These are phyloP conservation scores for Heterobasidion irregulare DNA, from an alignment of 1,284 basidiomycete species.

Conservation along the genomic window DNA sequence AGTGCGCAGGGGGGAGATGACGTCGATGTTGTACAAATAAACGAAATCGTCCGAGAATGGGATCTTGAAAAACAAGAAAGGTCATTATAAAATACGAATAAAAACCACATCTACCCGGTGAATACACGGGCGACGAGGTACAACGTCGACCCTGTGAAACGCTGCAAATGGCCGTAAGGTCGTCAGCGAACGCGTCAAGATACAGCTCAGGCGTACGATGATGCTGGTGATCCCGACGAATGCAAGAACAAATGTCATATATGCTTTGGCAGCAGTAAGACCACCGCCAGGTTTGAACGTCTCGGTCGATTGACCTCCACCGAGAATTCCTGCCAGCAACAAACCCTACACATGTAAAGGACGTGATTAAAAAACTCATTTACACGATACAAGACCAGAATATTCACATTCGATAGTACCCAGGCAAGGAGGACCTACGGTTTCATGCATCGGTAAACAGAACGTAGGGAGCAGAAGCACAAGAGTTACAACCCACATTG, in stretches of 20 bases:
- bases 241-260: constrained; percentile 71
- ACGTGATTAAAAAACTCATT: constrained; percentile 1
- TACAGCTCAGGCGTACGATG: constrained; percentile 21
- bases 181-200: not conserved
- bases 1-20: no score
- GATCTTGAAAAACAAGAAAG: no score
- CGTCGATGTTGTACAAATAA: no score
- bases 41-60: no score
- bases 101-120: constrained; percentile 27
- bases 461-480: not conserved
- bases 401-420: constrained; percentile 72
- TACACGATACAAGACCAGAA: not conserved
- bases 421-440: constrained; percentile 64
- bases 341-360: constrained; percentile 42
- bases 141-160: constrained; percentile 55
- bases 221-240: constrained; percentile 74
- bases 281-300: constrained; percentile 54
- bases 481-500: constrained; percentile 3
- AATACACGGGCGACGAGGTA: constrained; percentile 58
- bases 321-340: constrained; percentile 68
- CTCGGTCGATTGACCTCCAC: constrained; percentile 49
- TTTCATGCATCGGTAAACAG: constrained; percentile 2
- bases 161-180: constrained; percentile 10
- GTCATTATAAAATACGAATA: not conserved
- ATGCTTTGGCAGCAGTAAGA: constrained; percentile 56